Evolutionary conservation across 371 early-diverging fungal genomes (phyloP).

Genomic region (Zychaea mexicana): DNA sequence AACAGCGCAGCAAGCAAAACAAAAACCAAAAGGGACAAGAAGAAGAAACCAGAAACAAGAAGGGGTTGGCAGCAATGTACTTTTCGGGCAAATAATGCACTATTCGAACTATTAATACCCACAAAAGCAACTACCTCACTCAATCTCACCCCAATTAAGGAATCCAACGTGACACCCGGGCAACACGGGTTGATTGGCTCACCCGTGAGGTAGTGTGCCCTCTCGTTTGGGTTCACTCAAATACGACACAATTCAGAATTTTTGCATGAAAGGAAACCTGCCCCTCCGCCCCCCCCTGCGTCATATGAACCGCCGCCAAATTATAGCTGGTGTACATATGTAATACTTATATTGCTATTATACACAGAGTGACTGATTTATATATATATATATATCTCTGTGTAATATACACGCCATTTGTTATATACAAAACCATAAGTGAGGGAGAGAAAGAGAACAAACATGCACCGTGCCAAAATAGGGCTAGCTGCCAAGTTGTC

Average conservation of each 20-base stretch:
- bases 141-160: not conserved
- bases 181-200: not conserved
- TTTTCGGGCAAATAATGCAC: not conserved
- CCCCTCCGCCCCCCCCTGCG: conserved; percentile 1
- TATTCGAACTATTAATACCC: not conserved
- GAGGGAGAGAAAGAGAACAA: too few species aligned
- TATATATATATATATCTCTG: not conserved
- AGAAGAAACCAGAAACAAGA: not conserved
- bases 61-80: not conserved
- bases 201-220: not conserved
- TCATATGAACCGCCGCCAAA: not conserved
- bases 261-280: too few species aligned
- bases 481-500: too few species aligned
- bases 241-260: too few species aligned
- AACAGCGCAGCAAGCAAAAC: too few species aligned
- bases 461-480: not conserved
- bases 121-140: not conserved
- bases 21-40: too few species aligned
- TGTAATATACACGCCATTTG: too few species aligned
- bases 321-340: too few species aligned
- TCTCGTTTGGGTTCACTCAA: too few species aligned
- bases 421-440: too few species aligned
- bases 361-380: too few species aligned
- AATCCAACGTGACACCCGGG: not conserved
- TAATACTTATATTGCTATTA: too few species aligned